Base-by-base conservation (phyloP, 2,329 filamentous ascomycete species). In the Ramularia collo-cygni region DNA sequence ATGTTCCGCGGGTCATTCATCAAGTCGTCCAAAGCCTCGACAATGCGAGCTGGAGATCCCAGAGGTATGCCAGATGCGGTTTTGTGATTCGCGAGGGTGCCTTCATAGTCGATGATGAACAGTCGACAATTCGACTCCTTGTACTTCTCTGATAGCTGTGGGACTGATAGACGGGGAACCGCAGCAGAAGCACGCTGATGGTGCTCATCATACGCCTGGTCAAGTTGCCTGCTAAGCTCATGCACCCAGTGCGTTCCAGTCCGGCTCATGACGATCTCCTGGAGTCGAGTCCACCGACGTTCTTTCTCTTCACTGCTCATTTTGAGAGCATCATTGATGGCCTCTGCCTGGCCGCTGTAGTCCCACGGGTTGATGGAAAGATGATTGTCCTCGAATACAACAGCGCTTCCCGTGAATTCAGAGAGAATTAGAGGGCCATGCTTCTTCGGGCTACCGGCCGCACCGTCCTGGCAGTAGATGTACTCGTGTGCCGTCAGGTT, bases 401-500 rank as follows among this genome's bases (percentile, higher is more conserved):
- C 86, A 1, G 89, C 81, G 44, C 88, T 94, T 16, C 90, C 92
- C 2, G 90, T 95, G 59, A 96, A 96, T 61, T 96, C 90, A 48
- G 87, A 95, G 38, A 96, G 70, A 50, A 96, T 95, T 30, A 96
- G 72, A 1, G 88, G 89, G 2, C 87, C 87, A 56, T 92, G 80
- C 64, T 86, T 89, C 67, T 88, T 88, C 64, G 86, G 85, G 2
- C 73, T 70, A 46, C 77, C 66, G 37, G 74, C 72, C 51, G 76
- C 77, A 28, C 89, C 89, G 56, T 96, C 90, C 59, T 96, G 90
- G 58, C 89, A 95, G 51, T 86, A 85, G 24, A 95, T 76, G 57
- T 88, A 96, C 61, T 96, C 90, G 60, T 96, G 92, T 4, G 85
- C 89, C 0, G 90, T 95, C 40, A 96, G 66, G 60, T 95, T 96